Base-by-base conservation (phyloP, 345 rosid species). In the Camelina laxa region DNA sequence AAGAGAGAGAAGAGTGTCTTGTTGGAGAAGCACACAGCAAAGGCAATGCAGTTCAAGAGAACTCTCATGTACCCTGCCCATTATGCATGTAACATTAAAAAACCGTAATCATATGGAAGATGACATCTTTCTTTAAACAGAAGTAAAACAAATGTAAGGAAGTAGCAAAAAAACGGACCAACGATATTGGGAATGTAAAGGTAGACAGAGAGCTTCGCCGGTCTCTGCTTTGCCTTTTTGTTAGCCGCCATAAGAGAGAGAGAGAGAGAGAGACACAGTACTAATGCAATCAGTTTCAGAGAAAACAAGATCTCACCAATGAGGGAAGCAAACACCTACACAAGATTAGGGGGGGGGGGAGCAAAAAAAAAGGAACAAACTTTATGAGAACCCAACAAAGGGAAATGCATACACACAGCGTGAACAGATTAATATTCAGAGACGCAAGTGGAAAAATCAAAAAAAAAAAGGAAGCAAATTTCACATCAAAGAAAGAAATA, bases 141-240 rank as follows among this genome's bases (percentile, higher is more conserved):
- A 31, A 45, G 30, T 27, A 27, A 48, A 54, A 4, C 60, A 17
- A 44, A 35, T 39, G 20, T 39, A 13, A 51, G 38, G 4, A 47
- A 48, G 35, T 5, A 35, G 2, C 41, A 39, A 24, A 45, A 16
- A 68, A 36, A 79, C 91, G 50, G 59, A 87, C 98, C 98, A 74
- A 94, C 83, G 49, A 91, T 80, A 80, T 91, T 91, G 20, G 98
- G 98, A 73, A 91, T 83, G 74, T 91, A 94, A 60, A 88, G 88
- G 64, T 94, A 91, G 11, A 91, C 97, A 3, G 90, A 76, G 22
- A 90, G 61, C 77, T 67, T 90, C 49, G 80, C 63, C 13, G 88
- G 93, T 57, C 79, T 84, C 42, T 86, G 72, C 70, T 74, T 82
- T 13, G 86, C 61, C 65, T 83, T 84, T 64, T 84, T 84, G 66